Evolutionary conservation across 2,329 filamentous ascomycete species (phyloP), one percentile per base, ranked within the genome.

Genomic region (Fusarium veterinarium): DNA sequence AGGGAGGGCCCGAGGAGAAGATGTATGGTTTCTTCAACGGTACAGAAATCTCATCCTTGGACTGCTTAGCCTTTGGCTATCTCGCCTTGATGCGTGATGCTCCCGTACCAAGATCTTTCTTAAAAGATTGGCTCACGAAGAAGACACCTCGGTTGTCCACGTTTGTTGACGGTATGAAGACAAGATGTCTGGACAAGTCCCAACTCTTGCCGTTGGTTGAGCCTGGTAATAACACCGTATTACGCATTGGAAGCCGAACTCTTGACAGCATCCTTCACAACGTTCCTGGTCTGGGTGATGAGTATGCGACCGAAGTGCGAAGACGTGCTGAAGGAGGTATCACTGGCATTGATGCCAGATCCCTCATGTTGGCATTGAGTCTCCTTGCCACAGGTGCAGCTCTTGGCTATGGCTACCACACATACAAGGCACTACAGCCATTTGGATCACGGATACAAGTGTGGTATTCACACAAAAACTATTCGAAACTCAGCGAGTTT

Each of bases 1-100:
- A 75, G 2, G 51, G 55, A 9, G 64, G 63, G 3, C 67, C 74
- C 9, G 72, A 76, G n/a, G 71, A 76, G 28, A 71, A 74, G 49
- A 30, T 55, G 6, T 58, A 83, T n/a, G 71, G 77, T 31, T 83
- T 84, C 70, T 80, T 83, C 52, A 41, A 68, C 5, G 61, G 65
- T 2, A 67, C 68, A 0, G 48, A 66, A 19, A 48, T 79, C 8
- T 80, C 81, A 1, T 81, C 75, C 28, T 69, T 97, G 30, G 95
- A 98, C 81, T 97, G 93, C 79, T 81, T 98, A 51, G 91, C 90
- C 1, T 89, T 94, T 76, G 96, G 91, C 16, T 97, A 97, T 79
- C 84, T 98, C 40, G 87, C 90, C 4, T 83, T 98, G 55, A 92
- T 96, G 84, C 84, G 92, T 28, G 82, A 85, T 59, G 81, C 82